These are phyloP conservation scores for Globisporangium megalacanthum DNA, from an alignment of 352 stramenopile genomes.

Conservation along the genomic window DNA sequence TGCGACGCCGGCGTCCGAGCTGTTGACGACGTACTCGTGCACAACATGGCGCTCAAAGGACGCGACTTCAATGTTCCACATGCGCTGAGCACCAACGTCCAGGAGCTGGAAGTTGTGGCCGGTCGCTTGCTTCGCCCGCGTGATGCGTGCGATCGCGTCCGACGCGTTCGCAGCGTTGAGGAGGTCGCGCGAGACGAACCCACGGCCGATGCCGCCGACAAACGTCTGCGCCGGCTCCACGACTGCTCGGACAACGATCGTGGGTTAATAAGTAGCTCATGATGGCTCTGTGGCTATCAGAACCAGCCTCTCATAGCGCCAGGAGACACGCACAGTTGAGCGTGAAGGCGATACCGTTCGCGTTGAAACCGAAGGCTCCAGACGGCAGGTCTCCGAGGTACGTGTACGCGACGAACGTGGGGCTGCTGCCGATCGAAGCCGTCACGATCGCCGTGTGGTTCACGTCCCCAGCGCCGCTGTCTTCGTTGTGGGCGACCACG, in stretches of 20 bases:
- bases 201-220: constrained; percentile 50
- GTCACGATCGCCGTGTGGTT: constrained; percentile 65
- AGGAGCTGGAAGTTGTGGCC: constrained; percentile 81
- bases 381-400: constrained; percentile 70
- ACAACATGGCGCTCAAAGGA: constrained; percentile 48
- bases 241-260: constrained; percentile 22
- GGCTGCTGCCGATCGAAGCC: constrained; percentile 38
- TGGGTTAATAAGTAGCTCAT: background rate
- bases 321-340: constrained; percentile 55
- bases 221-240: constrained; percentile 59
- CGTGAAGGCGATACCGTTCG: constrained; percentile 63
- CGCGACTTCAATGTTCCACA: constrained; percentile 70
- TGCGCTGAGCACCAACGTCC: constrained; percentile 32
- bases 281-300: background rate
- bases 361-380: constrained; percentile 68
- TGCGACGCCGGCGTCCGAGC: constrained; percentile 13
- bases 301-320: background rate
- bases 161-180: constrained; percentile 30
- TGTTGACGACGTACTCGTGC: constrained; percentile 26
- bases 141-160: constrained; percentile 55
- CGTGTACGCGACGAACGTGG: constrained; percentile 66
- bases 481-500: constrained; percentile 72
- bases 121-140: constrained; percentile 36
- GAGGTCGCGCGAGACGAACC: constrained; percentile 67
- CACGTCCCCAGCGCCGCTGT: constrained; percentile 40